Conservation (phyloP, 768 basidiomycete genomes). For the Leccinum olivaceopallidum region DNA sequence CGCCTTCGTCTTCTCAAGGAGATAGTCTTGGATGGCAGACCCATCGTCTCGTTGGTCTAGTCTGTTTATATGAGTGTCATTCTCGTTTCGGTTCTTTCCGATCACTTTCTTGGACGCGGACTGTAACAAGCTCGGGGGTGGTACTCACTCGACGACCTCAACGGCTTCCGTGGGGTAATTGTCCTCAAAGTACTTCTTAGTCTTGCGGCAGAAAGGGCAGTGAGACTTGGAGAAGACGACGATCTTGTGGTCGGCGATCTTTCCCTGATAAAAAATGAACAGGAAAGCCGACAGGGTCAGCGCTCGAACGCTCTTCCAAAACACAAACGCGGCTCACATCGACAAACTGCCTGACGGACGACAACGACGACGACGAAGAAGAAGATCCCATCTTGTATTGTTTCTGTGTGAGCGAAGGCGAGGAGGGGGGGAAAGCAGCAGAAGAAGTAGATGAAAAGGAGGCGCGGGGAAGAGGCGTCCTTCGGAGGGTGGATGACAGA, state of each 20-base stretch:
- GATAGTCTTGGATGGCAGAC: slow-evolving; percentile 62
- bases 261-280: slow-evolving; percentile 37
- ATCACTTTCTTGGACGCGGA: neutral
- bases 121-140: neutral
- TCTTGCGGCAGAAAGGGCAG: slow-evolving; percentile 52
- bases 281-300: slow-evolving; percentile 37
- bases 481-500: slow-evolving; percentile 13
- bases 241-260: slow-evolving; percentile 52
- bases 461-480: slow-evolving; percentile 2
- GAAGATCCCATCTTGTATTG: slow-evolving; percentile 10
- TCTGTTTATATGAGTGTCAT: slow-evolving; percentile 27
- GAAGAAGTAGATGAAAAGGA: neutral
- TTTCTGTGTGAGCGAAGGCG: slow-evolving; percentile 23
- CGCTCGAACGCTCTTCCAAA: neutral
- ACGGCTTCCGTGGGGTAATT: slow-evolving; percentile 41
- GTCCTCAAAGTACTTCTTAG: slow-evolving; percentile 46
- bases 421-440: slow-evolving; percentile 29
- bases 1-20: slow-evolving; percentile 62
- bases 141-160: slow-evolving; percentile 49
- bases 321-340: slow-evolving; percentile 37
- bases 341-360: slow-evolving; percentile 37
- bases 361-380: slow-evolving; percentile 12
- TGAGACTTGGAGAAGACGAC: slow-evolving; percentile 60
- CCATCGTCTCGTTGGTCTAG: slow-evolving; percentile 63
- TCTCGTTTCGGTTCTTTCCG: neutral